A percentile compares a stretch with the other conserved stretches of the same genome.
phyloP scores from a whole-genome alignment of 305 asterid species.

The Rubia tinctorum region DNA sequence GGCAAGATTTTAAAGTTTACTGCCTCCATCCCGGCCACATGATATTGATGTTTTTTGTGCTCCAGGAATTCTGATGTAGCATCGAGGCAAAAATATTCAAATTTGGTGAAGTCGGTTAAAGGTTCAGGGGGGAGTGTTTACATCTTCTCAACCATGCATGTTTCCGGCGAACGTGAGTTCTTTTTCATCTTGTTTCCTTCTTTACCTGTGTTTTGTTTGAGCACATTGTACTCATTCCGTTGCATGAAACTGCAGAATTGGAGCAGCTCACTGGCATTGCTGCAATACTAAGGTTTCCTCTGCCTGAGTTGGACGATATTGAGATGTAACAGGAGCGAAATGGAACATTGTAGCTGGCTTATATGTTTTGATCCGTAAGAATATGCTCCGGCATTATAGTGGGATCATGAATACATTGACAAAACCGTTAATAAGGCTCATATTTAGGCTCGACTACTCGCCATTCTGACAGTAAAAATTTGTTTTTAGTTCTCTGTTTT shows the following conservation, averaged over 20 bases:
- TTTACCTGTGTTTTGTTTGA: background rate
- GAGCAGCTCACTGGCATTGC: constrained; percentile 88
- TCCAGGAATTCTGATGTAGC: constrained; percentile 78
- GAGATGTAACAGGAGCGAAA: constrained; percentile 56
- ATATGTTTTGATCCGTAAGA: no score
- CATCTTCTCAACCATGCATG: constrained; percentile 95
- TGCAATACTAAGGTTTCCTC: constrained; percentile 92
- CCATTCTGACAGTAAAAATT: no score
- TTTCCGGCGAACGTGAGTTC: constrained; percentile 94
- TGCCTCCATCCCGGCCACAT: background rate
- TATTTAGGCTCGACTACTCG: no score
- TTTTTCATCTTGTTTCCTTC: background rate
- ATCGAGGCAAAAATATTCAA: constrained; percentile 62
- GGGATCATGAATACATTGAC: no score
- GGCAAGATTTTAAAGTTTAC: background rate
- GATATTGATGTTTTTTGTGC: background rate
- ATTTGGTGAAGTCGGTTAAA: constrained; percentile 81
- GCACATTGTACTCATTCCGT: constrained; percentile 4
- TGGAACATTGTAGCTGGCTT: background rate
- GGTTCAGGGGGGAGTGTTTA: constrained; percentile 74
- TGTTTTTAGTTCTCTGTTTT: no score
- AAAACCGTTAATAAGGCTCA: no score
- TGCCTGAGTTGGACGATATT: constrained; percentile 90
- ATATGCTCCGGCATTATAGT: no score
- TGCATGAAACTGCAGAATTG: constrained; percentile 48